Evolutionary conservation across 768 basidiomycete genomes (phyloP).

Genomic region (Lentinula sp.): DNA sequence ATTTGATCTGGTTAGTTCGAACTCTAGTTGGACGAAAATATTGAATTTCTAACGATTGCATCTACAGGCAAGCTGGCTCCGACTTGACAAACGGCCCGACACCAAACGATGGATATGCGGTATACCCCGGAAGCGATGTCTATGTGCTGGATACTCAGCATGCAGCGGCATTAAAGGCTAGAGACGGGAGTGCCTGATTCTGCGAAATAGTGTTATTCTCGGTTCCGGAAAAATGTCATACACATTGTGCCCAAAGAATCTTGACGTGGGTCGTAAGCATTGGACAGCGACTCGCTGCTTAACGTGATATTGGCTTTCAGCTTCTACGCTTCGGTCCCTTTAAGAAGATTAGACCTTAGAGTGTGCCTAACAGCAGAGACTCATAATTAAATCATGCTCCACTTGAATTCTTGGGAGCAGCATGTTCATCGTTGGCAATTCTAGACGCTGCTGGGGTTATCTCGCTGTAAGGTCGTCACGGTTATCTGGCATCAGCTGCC

Average conservation of each 20-base stretch:
- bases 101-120: slow-evolving; percentile 40
- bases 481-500: background rate
- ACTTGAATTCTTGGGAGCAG: no score
- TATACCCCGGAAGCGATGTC: slow-evolving; percentile 27
- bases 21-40: background rate
- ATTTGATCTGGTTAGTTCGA: slow-evolving; percentile 47
- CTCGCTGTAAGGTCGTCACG: background rate
- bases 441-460: background rate
- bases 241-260: no score
- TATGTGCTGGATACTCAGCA: slow-evolving; percentile 27
- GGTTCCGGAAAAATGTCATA: no score
- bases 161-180: slow-evolving; percentile 33
- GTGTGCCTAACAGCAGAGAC: no score
- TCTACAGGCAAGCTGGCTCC: slow-evolving; percentile 23
- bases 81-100: slow-evolving; percentile 18
- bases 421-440: no score
- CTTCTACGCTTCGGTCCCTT: no score
- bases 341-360: no score
- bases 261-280: no score
- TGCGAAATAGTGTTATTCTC: no score
- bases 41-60: background rate
- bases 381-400: no score
- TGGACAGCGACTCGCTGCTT: no score
- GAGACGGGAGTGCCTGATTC: slow-evolving; percentile 10
- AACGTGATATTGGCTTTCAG: no score